Evolutionary conservation across 1,284 basidiomycete genomes (phyloP).

Genomic region (Puccinia horiana): DNA sequence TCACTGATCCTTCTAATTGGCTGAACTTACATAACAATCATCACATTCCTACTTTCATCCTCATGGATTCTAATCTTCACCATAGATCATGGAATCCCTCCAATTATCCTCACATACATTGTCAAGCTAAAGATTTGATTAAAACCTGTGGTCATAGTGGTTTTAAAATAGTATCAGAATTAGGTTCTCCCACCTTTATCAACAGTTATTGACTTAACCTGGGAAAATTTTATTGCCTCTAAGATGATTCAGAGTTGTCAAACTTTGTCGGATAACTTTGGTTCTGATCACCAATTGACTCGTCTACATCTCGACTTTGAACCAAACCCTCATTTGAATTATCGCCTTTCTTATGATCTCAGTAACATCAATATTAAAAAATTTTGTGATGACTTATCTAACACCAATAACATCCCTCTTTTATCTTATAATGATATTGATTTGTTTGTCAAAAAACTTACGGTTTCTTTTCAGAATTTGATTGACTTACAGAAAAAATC

Average conservation of each 20-base stretch:
- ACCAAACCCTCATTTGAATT: too few relatives aligned
- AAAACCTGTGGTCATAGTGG: background rate
- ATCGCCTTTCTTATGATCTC: background rate
- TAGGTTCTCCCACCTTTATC: background rate
- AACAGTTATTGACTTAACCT: background rate
- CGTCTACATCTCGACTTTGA: background rate
- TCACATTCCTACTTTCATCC: background rate
- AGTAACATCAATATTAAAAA: background rate
- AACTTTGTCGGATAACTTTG: background rate
- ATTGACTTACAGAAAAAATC: background rate
- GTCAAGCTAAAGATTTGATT: background rate
- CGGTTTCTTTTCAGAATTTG: background rate
- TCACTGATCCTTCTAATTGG: background rate
- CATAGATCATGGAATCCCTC: background rate
- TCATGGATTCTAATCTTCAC: constrained; percentile 4
- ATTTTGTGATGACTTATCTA: background rate
- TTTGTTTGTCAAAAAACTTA: background rate
- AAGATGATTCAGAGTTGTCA: background rate
- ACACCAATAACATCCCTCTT: background rate
- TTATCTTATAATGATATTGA: background rate
- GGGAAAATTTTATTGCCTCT: background rate
- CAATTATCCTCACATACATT: background rate
- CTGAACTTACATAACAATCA: background rate
- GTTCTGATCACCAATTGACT: background rate
- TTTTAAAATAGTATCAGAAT: background rate